phyloP scores from a whole-genome alignment of 2,329 filamentous ascomycete genomes.

The Alternaria incomplexa region DNA sequence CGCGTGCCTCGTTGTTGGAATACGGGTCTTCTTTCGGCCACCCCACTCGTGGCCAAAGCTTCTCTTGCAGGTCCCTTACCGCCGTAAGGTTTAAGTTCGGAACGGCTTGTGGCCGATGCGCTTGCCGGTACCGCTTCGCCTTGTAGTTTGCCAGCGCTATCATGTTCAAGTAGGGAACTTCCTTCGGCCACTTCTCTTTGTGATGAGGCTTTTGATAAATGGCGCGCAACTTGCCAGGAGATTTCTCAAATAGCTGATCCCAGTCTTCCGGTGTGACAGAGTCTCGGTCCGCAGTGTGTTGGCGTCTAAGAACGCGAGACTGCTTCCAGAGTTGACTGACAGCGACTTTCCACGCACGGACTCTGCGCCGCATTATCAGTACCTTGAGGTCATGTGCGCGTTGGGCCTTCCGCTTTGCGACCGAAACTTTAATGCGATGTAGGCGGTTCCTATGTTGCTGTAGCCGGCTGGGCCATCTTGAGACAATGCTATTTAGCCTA shows the following conservation, averaged over 20 bases:
- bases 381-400: neutral
- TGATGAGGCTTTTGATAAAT: neutral
- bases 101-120: neutral
- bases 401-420: neutral
- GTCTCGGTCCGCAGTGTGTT: neutral
- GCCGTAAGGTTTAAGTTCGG: neutral
- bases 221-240: neutral
- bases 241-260: neutral
- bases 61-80: neutral
- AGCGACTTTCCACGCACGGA: neutral
- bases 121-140: neutral
- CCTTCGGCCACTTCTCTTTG: neutral
- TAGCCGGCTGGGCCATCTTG: neutral
- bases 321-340: neutral
- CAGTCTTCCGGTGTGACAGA: conserved; percentile 1
- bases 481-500: neutral
- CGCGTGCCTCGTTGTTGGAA: neutral
- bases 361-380: neutral
- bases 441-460: neutral
- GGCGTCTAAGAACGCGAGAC: neutral
- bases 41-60: neutral
- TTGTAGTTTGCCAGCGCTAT: neutral
- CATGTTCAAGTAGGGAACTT: neutral
- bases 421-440: too few relatives aligned
- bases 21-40: neutral